Evolutionary conservation across 2,329 filamentous ascomycete genomes (phyloP), one percentile per base, ranked within the genome.

Genomic region (Fusarium sp.): DNA sequence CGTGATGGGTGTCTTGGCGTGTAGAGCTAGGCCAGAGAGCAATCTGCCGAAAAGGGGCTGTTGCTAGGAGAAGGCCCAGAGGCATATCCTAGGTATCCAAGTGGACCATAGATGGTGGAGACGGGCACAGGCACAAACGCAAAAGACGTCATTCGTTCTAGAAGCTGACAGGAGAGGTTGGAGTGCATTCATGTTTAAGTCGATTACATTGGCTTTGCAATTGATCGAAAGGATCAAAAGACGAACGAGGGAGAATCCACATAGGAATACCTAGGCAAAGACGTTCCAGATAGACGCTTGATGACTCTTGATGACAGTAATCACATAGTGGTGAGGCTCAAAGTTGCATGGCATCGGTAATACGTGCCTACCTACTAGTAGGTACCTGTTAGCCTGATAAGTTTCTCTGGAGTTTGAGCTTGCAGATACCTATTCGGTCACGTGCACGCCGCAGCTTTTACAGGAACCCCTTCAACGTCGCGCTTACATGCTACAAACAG

Each of bases 1-100:
- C 54, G 69, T 63, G 66, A 70, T 51, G 43, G 49, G 35, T 47
- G 52, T 18, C 65, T 69, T 71, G 68, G 68, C 68, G 49, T 42
- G 27, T 42, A 64, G 51, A 63, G 57, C 68, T 72, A 72, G 51
- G 21, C 40, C 33, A 58, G 25, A 62, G 50, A 48, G 63, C 35
- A 73, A 73, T 72, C 70, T 72, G 56, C 68, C 48, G 66, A 72
- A 72, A 70, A 64, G 65, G 70, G 70, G 70, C 42, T 66, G 43
- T 55, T 67, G 51, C 51, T 61, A 39, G 25, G 46, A 47, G 46
- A 46, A 48, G 54, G 21, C 25, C 45, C 11, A 52, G 29, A 61
- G 39, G 49, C 43, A 48, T 36, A 39, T 58, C 42, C 36, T 55
- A 48, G 66, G 46, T 36, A 39, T 58, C 42, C 36, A 58, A 48